phyloP scores from a whole-genome alignment of 257 asterid genomes.

The Eucommia ulmoides region DNA sequence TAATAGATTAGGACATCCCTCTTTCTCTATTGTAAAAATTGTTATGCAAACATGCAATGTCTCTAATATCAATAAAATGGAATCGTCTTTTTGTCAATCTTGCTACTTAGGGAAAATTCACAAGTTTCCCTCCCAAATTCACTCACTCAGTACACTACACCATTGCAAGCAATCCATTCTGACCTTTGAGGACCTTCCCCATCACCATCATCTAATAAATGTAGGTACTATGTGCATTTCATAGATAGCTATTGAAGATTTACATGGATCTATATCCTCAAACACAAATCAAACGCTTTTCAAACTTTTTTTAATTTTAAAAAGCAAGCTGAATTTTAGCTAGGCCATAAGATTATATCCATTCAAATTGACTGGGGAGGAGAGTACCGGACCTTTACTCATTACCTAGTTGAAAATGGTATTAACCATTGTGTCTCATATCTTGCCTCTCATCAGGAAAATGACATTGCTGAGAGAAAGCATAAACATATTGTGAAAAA shows the following conservation, averaged over 20 bases:
- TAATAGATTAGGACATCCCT: neutral
- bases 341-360: neutral
- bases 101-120: neutral
- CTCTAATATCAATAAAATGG: neutral
- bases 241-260: neutral
- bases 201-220: neutral
- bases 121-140: neutral
- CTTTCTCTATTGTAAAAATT: too few species aligned
- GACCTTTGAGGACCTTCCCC: neutral
- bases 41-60: neutral
- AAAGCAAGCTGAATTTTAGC: neutral
- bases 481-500: neutral
- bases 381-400: neutral
- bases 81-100: neutral
- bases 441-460: neutral
- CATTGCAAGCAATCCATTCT: neutral
- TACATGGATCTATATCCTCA: neutral
- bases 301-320: too few species aligned
- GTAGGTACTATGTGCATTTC: neutral
- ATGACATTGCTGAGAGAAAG: neutral
- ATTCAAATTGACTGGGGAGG: neutral
- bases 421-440: neutral
- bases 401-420: neutral
- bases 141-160: neutral
- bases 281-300: neutral